These are phyloP conservation scores for Cicer pinnatifidum DNA, from an alignment of 306 rosid genomes.

Conservation along the genomic window DNA sequence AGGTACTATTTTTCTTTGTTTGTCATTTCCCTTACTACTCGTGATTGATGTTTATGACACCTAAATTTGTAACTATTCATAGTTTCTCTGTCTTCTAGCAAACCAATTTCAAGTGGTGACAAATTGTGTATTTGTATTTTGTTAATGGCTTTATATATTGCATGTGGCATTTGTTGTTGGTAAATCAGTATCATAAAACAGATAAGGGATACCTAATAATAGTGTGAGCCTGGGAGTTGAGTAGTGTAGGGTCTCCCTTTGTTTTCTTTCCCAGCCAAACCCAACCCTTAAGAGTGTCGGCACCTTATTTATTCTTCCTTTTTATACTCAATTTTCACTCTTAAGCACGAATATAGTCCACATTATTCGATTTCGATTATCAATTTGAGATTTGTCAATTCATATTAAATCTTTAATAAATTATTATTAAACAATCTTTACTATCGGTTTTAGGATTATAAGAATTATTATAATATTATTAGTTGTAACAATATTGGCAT, in stretches of 20 bases:
- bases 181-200: constrained; percentile 24
- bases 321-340: constrained; percentile 36
- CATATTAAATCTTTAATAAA: too few species aligned
- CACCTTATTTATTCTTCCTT: constrained; percentile 36
- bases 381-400: too few species aligned
- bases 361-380: too few species aligned
- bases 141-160: constrained; percentile 23
- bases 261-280: constrained; percentile 18
- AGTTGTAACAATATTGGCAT: too few species aligned
- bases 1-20: neutral
- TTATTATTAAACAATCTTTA: too few species aligned
- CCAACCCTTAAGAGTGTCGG: constrained; percentile 56
- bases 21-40: constrained; percentile 28
- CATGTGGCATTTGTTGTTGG: constrained; percentile 42
- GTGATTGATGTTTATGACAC: constrained; percentile 49
- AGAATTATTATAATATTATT: too few species aligned
- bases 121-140: constrained; percentile 45
- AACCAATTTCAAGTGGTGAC: constrained; percentile 44
- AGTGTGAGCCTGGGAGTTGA: constrained; percentile 15
- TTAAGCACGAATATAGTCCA: neutral
- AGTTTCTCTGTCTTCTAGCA: constrained; percentile 38
- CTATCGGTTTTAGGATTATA: too few species aligned
- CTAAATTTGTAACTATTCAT: constrained; percentile 39
- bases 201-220: constrained; percentile 37
- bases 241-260: constrained; percentile 48